These are phyloP conservation scores for Russula dissimulans DNA, from an alignment of 768 basidiomycete species.

Conservation along the genomic window DNA sequence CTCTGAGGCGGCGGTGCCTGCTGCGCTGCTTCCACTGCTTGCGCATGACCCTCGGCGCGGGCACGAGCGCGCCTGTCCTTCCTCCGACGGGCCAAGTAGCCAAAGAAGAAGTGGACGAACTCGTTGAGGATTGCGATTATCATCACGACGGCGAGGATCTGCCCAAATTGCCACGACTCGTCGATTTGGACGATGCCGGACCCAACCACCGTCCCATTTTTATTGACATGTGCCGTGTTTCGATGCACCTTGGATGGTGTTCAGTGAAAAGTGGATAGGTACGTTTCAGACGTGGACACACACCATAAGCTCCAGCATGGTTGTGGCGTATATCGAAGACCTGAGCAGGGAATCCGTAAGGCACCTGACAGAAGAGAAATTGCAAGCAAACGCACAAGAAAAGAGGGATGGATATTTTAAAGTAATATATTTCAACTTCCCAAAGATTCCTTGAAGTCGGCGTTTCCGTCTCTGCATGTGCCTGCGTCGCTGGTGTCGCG, in stretches of 20 bases:
- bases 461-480: background rate
- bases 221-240: background rate
- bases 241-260: background rate
- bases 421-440: background rate
- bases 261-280: background rate
- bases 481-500: background rate
- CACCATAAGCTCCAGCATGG: slow-evolving; percentile 13
- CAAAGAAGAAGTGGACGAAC: slow-evolving; percentile 1
- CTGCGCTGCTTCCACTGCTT: background rate
- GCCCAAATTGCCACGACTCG: slow-evolving; percentile 9
- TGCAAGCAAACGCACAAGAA: slow-evolving; percentile 1
- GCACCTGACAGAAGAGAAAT: background rate
- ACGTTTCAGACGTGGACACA: background rate
- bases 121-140: slow-evolving; percentile 8
- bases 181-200: background rate
- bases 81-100: background rate
- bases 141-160: slow-evolving; percentile 13
- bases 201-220: background rate
- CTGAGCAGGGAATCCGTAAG: background rate
- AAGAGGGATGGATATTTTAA: background rate
- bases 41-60: background rate
- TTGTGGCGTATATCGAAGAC: slow-evolving; percentile 3
- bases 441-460: too few species aligned
- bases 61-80: background rate
- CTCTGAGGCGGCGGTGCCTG: background rate